Conservation (phyloP, 352 stramenopile genomes). For the Pythium monospermum region DNA sequence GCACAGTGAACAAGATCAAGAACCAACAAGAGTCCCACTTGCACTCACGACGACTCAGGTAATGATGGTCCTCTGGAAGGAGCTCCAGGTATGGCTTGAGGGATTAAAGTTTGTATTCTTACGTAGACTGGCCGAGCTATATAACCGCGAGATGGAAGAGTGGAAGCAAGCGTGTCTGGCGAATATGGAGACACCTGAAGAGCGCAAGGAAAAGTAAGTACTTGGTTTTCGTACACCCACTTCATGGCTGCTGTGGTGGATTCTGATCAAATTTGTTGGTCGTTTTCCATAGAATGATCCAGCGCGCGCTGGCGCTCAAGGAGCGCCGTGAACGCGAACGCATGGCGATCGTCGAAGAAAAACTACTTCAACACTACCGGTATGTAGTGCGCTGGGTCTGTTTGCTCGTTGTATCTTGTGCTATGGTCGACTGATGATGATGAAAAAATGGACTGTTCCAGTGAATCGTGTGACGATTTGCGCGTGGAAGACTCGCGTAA, state of each 20-base stretch:
- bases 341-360: slow-evolving; percentile 61
- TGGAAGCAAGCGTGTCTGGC: slow-evolving; percentile 60
- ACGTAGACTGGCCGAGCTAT: slow-evolving; percentile 57
- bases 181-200: slow-evolving; percentile 73
- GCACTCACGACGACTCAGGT: slow-evolving; percentile 46
- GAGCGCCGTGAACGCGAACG: slow-evolving; percentile 54
- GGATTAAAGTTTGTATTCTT: not conserved
- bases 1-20: slow-evolving; percentile 41
- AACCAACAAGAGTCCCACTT: slow-evolving; percentile 76
- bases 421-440: not conserved
- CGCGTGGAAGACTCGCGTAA: slow-evolving; percentile 64
- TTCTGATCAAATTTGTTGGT: not conserved
- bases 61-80: not conserved
- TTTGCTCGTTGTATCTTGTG: no score
- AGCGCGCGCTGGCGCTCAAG: slow-evolving; percentile 67
- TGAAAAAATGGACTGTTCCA: slow-evolving; percentile 6
- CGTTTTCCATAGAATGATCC: slow-evolving; percentile 51
- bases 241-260: no score
- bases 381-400: no score
- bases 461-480: slow-evolving; percentile 63
- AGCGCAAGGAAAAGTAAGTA: slow-evolving; percentile 69
- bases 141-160: slow-evolving; percentile 71
- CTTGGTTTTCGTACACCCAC: no score
- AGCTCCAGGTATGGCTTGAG: not conserved
- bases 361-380: slow-evolving; percentile 71